Evolutionary conservation across 441 rosid genomes (phyloP), one percentile per base, ranked within the genome.

Genomic region (Adansonia madagascariensis): DNA sequence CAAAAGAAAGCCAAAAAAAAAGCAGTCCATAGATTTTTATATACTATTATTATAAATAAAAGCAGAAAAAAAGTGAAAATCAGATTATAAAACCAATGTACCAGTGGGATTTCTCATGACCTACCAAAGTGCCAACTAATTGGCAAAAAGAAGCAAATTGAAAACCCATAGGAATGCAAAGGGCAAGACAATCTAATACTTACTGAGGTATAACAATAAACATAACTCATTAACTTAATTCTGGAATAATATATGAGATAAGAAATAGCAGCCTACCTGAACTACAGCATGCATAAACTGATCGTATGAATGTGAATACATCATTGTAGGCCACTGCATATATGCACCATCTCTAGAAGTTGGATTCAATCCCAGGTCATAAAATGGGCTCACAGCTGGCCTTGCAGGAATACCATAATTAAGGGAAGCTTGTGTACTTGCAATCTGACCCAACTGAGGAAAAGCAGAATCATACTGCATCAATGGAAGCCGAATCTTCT

Each of bases 261-360:
- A 46, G 53, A 47, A 62, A 15, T 8, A 11, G 31, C 61, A 60
- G 27, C 46, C 15, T 82, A 95, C 99, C 96, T 92, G 99, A 85
- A 93, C 88, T 71, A 89, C 87, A 62, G 88, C 89, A 69, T 88
- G 92, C 80, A 92, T 88, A 72, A 93, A 82, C 81, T 92, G 98
- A 31, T 92, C 96, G 65, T 93, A 92, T 1, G 98, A 89, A 80
- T 95, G 96, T 7, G 97, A 89, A 86, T 95, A 90, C 93, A 92
- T 88, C 93, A 92, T 83, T n/a, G 97, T 77, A 82, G 95, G 98
- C 98, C 95, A 91, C 78, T 95, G 99, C 84, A 88, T 77, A 74
- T 86, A 90, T 20, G 89, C 86, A 78, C 90, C 86, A 80, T 91
- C 92, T 57, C 81, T 47, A 18, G 89, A 61, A 50, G 82, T 80